Evolutionary conservation across 176 grass and related monocot genomes (phyloP), one percentile per base, ranked within the genome.

Genomic region (Pontederia crassipes): DNA sequence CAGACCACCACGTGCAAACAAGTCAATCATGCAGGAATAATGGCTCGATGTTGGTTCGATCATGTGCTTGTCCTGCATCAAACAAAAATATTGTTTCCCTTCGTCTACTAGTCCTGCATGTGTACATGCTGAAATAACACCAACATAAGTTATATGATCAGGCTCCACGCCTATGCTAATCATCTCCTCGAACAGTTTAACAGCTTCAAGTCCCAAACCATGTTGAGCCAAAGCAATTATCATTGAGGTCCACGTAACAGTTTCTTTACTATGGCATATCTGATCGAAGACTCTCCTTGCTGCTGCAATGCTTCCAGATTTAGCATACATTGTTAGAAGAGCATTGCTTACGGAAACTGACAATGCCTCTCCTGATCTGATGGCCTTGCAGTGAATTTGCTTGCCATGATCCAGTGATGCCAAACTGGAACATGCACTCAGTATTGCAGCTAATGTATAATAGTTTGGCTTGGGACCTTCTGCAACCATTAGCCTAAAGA

Each of bases 21-120:
- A 82, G 70, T 96, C 86, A 11, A 96, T 83, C 83, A 96, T 96
- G 84, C 91, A 96, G 0, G 91, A 69, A 4, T 87, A 90, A 67
- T 96, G 91, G 66, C 91, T 90, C 79, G 80, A 69, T 61, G 72
- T 78, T n/a, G 83, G 91, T 64, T 45, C 26, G 56, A 90, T 82
- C 72, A 55, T 55, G 26, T 90, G 69, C 46, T 73, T 67, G 29
- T 32, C 62, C 72, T 90, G 83, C 86, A 96, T 96, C 72, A 85
- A 80, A 11, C 87, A 29, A 35, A 87, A 96, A 62, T 87, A 85
- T 1, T 14, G 76, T 60, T 80, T 90, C 47, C 86, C 91, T 67
- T 82, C 16, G 10, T 85, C 69, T 26, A 90, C 79, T 72, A 90
- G 72, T 50, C 87, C 83, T 2, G 70, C 83, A 59, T 97, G 92